Evolutionary conservation across 225 moss, liverwort and hornwort genomes (phyloP).

Genomic region (Ulota crispa): DNA sequence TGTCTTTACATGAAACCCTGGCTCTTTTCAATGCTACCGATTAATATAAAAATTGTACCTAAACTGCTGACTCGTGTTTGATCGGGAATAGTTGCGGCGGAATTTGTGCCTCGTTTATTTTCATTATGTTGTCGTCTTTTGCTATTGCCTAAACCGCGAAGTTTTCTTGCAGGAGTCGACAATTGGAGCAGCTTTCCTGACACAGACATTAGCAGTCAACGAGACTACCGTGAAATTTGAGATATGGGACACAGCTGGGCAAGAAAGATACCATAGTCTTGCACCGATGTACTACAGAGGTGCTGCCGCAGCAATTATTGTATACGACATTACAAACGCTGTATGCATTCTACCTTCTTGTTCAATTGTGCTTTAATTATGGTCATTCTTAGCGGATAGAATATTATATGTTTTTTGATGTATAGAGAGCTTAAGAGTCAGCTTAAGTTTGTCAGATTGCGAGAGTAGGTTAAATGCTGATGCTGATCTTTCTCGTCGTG

Average conservation of each 20-base stretch:
- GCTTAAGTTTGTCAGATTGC: neutral
- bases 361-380: neutral
- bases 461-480: neutral
- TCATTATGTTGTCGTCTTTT: neutral
- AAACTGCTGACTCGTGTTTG: neutral
- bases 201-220: constrained; percentile 93
- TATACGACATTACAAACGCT: constrained; percentile 92
- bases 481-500: neutral
- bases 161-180: constrained; percentile 76
- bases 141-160: neutral
- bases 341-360: constrained; percentile 43
- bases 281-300: constrained; percentile 99
- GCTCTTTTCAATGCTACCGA: neutral
- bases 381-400: neutral
- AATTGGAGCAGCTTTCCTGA: constrained; percentile 92
- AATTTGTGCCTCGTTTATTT: neutral
- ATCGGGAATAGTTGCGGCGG: neutral
- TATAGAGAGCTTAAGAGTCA: neutral
- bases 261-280: constrained; percentile 96
- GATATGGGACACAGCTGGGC: constrained; percentile 99
- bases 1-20: neutral
- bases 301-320: constrained; percentile 95
- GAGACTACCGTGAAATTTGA: constrained; percentile 95
- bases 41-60: neutral
- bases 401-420: neutral